A percentile compares a stretch with the other conserved stretches of the same genome.
Evolutionary conservation across 257 asterid species (phyloP).

Genomic region (Nicotiana attenuata): DNA sequence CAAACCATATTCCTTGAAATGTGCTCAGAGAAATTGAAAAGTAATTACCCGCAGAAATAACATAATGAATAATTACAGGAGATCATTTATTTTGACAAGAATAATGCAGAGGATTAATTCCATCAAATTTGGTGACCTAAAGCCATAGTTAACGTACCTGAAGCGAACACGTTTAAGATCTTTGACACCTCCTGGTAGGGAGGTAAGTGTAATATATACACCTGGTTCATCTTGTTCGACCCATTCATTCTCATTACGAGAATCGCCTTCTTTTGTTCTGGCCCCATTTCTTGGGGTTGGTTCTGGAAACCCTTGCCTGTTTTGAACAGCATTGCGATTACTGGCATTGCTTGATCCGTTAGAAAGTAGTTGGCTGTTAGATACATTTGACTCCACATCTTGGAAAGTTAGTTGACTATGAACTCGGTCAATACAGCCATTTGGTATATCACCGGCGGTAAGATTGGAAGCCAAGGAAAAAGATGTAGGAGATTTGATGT

Average conservation of each 20-base stretch:
- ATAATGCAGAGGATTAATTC: not conserved
- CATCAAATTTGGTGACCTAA: not conserved
- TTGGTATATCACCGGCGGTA: slow-evolving; percentile 42
- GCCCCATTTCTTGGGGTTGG: slow-evolving; percentile 51
- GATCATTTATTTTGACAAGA: not conserved
- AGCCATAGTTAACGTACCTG: slow-evolving; percentile 54
- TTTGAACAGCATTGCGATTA: slow-evolving; percentile 48
- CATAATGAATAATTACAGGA: not conserved
- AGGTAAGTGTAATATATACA: slow-evolving; percentile 89
- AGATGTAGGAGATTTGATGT: slow-evolving; percentile 62
- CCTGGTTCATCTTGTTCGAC: slow-evolving; percentile 99
- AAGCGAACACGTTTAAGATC: slow-evolving; percentile 97
- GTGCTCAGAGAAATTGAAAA: not conserved
- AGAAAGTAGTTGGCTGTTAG: slow-evolving; percentile 39
- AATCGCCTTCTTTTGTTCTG: slow-evolving; percentile 64
- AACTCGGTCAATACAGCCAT: slow-evolving; percentile 39
- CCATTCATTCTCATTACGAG: slow-evolving; percentile 81
- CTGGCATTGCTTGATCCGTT: slow-evolving; percentile 52
- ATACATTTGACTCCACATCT: slow-evolving; percentile 58
- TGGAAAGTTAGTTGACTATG: slow-evolving; percentile 50
- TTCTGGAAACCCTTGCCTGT: slow-evolving; percentile 45
- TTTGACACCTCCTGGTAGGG: slow-evolving; percentile 85
- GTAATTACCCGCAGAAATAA: not conserved
- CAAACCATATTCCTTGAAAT: not conserved
- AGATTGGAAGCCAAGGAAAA: slow-evolving; percentile 39